Base-by-base conservation (phyloP, 2,329 filamentous ascomycete genomes). In the Phialemonium atrogriseum region DNA sequence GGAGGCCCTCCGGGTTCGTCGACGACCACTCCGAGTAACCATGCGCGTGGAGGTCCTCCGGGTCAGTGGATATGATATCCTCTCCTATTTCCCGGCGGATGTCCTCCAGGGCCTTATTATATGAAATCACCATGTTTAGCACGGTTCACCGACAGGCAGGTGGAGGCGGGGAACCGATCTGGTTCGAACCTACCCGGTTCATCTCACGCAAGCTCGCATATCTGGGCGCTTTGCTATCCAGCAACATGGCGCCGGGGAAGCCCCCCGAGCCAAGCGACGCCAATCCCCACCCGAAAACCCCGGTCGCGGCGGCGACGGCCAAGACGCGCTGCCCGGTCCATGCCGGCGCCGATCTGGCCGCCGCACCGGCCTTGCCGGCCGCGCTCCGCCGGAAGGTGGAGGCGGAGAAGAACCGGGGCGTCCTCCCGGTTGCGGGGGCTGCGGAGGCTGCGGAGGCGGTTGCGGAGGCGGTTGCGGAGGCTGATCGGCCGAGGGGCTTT, bases 1-100 rank as follows among this genome's bases (percentile, higher is more conserved):
- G 76, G 10, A 79, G 60, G 3, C 58, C 59, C 16, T 77, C 70
- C 1, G 72, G 67, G 46, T 80, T 80, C 12, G 62, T 64, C 0
- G 73, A 70, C 3, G 75, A 79, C 76, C 76, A 80, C 46, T 77
- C 73, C 3, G 76, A 80, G 51, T 78, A 80, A n/a, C 76, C 76
- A 44, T 80, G 76, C 5, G 63, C 60, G 25, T 64, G 62, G 24
- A 80, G 56, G 42, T 79, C 74, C 10, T 80, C 76, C 0, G 72
- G 63, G 34, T 80, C 76, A 0, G 63, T 77, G 8, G 73, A 79
- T 23, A 80, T 70, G 27, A 75, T 66, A 38, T 77, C 73, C 11
- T 60, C 46, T 28, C 54, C 51, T 34, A 66, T 49, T 43, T 59
- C 53, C n/a, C 46, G 44, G 7, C 66, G 66, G 34, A 80, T 78